These are phyloP conservation scores for Erodium texanum DNA, from an alignment of 441 rosid species.

Conservation along the genomic window DNA sequence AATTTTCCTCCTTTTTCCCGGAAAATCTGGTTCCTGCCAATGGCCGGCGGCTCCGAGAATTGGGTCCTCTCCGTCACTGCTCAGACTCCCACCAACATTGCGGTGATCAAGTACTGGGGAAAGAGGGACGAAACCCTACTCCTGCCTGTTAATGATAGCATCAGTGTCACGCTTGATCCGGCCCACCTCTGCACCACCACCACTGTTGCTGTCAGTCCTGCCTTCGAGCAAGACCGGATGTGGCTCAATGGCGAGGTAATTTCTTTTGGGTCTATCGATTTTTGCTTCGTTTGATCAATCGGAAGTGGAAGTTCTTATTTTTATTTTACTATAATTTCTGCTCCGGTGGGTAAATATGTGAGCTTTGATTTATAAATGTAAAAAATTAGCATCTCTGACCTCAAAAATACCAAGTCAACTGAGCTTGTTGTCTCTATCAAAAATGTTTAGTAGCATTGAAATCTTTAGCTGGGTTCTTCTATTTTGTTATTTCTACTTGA, in stretches of 20 bases:
- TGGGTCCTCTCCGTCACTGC: constrained; percentile 84
- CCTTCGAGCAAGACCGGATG: constrained; percentile 74
- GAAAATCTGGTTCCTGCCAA: constrained; percentile 2
- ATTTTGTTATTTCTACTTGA: too few relatives aligned
- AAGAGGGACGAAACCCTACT: constrained; percentile 78
- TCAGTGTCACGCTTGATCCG: constrained; percentile 93
- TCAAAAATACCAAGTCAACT: too few relatives aligned
- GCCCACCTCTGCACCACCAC: constrained; percentile 84
- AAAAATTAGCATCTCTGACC: too few relatives aligned
- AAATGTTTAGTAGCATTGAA: too few relatives aligned
- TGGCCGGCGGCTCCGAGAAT: constrained; percentile 29
- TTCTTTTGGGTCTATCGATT: background rate
- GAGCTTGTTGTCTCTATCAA: too few relatives aligned
- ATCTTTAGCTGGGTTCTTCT: too few relatives aligned
- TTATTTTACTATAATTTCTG: background rate
- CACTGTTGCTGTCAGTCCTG: constrained; percentile 82
- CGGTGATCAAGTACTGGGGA: constrained; percentile 96
- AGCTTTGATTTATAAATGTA: background rate
- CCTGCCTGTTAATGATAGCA: constrained; percentile 81
- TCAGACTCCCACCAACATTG: constrained; percentile 83
- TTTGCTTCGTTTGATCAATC: background rate
- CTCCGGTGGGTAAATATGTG: background rate
- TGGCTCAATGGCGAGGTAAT: constrained; percentile 95
- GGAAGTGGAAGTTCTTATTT: background rate
- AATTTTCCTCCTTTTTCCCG: background rate